Conservation (phyloP, 306 rosid species). For the Dryas alaskensis region DNA sequence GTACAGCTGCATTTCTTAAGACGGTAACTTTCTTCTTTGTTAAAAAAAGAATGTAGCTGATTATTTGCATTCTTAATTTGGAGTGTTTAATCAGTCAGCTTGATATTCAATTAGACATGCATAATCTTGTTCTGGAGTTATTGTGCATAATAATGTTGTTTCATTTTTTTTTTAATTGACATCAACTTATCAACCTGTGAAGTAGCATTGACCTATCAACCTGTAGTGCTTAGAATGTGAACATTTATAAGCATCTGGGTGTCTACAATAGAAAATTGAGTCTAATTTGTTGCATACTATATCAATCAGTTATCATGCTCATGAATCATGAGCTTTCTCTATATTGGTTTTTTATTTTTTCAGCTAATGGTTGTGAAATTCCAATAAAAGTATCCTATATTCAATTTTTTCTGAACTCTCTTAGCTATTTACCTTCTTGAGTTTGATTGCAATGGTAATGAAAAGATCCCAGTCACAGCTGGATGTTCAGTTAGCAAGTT, state of each 20-base stretch:
- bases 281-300: not conserved
- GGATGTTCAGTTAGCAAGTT: too few relatives aligned
- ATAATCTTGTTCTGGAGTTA: constrained; percentile 8
- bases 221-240: not conserved
- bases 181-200: not conserved
- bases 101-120: constrained; percentile 4
- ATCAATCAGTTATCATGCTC: not conserved
- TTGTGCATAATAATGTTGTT: not conserved
- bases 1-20: constrained; percentile 76
- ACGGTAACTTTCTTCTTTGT: constrained; percentile 49
- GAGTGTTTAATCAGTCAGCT: constrained; percentile 3
- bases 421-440: not conserved
- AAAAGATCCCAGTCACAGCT: too few relatives aligned
- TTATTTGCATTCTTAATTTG: constrained; percentile 1
- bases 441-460: not conserved
- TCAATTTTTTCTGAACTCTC: not conserved
- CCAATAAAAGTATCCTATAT: too few relatives aligned
- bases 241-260: not conserved
- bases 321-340: not conserved
- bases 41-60: constrained; percentile 1
- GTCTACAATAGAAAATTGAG: not conserved
- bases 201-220: not conserved
- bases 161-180: not conserved
- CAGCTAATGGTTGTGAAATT: too few relatives aligned
- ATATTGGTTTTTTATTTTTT: not conserved